Evolutionary conservation across 768 basidiomycete species (phyloP).

Genomic region (Hypholoma sublateritium): DNA sequence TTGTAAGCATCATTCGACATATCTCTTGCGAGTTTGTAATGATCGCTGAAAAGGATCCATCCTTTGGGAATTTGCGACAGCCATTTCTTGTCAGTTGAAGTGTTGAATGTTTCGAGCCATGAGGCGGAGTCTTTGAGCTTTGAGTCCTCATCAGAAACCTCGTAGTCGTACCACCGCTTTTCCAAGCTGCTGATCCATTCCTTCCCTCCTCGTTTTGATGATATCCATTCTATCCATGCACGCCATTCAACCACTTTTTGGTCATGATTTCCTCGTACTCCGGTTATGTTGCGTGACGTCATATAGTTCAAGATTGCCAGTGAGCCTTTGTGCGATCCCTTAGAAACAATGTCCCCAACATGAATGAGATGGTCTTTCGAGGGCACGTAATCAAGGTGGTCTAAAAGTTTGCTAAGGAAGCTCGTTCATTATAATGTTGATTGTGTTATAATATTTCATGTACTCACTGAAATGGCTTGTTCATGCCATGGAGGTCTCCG

Average conservation of each 20-base stretch:
- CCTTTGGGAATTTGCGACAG: constrained; percentile 55
- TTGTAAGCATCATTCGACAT: constrained; percentile 61
- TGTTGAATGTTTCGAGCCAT: constrained; percentile 20
- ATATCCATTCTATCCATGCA: constrained; percentile 82
- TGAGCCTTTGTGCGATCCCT: constrained; percentile 61
- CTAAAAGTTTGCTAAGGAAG: constrained; percentile 57
- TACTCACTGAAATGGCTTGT: constrained; percentile 62
- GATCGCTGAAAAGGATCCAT: constrained; percentile 76
- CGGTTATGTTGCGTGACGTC: constrained; percentile 59
- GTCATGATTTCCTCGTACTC: constrained; percentile 95
- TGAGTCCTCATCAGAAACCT: not conserved
- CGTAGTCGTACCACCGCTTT: constrained; percentile 36
- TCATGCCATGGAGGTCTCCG: constrained; percentile 90
- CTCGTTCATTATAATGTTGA: not conserved
- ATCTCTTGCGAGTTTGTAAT: constrained; percentile 71
- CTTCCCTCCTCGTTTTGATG: constrained; percentile 38
- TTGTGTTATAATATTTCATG: not conserved
- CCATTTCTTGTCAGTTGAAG: constrained; percentile 34
- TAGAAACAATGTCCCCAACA: constrained; percentile 81
- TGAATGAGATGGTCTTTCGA: constrained; percentile 71
- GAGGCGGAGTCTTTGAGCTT: constrained; percentile 5
- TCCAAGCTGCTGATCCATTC: constrained; percentile 60
- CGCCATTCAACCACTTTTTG: constrained; percentile 90
- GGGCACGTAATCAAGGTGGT: constrained; percentile 58
- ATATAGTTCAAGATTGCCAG: constrained; percentile 65